phyloP scores from a whole-genome alignment of 306 rosid genomes.

The Fagus crenata region DNA sequence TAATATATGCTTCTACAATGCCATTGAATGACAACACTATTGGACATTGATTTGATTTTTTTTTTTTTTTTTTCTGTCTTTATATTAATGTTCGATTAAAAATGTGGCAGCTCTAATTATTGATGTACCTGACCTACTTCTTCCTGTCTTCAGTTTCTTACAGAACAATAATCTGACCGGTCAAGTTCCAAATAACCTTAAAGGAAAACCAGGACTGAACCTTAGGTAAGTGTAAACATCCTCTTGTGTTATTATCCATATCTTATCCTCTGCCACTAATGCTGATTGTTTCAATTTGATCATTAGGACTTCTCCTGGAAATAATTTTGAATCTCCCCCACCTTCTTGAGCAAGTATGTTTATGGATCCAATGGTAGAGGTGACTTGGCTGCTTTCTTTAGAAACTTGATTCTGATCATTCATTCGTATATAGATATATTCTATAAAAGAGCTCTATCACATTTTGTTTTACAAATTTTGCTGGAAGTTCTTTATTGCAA shows the following conservation, averaged over 20 bases:
- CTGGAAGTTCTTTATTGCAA: conserved; percentile 29
- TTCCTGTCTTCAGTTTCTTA: conserved; percentile 59
- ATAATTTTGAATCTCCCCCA: conserved; percentile 52
- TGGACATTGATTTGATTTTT: neutral
- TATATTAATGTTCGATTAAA: conserved; percentile 11
- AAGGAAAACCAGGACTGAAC: conserved; percentile 52
- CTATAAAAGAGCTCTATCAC: conserved; percentile 3
- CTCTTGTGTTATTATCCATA: conserved; percentile 9
- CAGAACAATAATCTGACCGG: conserved; percentile 89
- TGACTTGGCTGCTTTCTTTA: conserved; percentile 20
- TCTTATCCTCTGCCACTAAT: conserved; percentile 11
- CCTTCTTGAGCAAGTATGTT: conserved; percentile 46
- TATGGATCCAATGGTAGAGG: conserved; percentile 21
- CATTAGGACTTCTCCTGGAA: conserved; percentile 66
- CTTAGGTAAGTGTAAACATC: conserved; percentile 49
- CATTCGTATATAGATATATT: conserved; percentile 4
- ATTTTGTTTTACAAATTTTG: conserved; percentile 26
- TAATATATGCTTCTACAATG: conserved; percentile 1
- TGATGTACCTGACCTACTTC: conserved; percentile 27
- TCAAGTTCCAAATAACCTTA: conserved; percentile 67
- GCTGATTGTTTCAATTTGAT: conserved; percentile 37
- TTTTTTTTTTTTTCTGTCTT: neutral
- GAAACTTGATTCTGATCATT: conserved; percentile 19
- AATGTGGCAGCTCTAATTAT: neutral
- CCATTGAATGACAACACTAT: neutral